These are phyloP conservation scores for Lepraria neglecta DNA, from an alignment of 495 filamentous ascomycete species.

Conservation along the genomic window DNA sequence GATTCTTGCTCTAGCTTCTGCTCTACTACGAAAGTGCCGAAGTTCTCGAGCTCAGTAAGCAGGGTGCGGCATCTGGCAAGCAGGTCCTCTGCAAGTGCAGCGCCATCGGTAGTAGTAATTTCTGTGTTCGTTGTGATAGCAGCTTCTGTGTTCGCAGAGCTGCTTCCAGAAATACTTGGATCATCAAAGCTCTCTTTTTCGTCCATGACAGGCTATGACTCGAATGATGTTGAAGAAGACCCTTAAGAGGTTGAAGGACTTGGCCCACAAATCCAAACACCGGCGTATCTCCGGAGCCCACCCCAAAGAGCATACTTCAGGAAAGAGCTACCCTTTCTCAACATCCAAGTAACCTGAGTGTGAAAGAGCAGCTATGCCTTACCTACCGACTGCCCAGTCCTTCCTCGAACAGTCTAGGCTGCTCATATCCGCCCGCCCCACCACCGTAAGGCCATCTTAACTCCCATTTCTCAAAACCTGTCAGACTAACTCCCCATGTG, in stretches of 20 bases:
- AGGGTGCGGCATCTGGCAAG: constrained; percentile 40
- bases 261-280: constrained; percentile 1
- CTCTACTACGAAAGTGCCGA: constrained; percentile 39
- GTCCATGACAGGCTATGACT: neutral
- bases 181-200: neutral
- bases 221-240: neutral
- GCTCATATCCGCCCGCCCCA: constrained; percentile 57
- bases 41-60: constrained; percentile 43
- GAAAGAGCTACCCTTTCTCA: constrained; percentile 5
- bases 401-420: constrained; percentile 59
- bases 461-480: constrained; percentile 14
- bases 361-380: constrained; percentile 46
- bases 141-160: neutral
- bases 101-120: constrained; percentile 13
- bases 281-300: constrained; percentile 12
- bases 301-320: neutral
- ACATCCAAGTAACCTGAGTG: no score
- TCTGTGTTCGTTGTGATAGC: neutral
- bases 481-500: constrained; percentile 10
- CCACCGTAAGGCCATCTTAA: constrained; percentile 44
- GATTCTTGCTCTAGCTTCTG: constrained; percentile 43
- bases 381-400: constrained; percentile 52
- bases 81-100: constrained; percentile 28
- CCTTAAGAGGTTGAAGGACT: neutral
- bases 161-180: neutral